Evolutionary conservation across 306 rosid genomes (phyloP), one percentile per base, ranked within the genome.

Genomic region (Astragalus glycyphyllos): DNA sequence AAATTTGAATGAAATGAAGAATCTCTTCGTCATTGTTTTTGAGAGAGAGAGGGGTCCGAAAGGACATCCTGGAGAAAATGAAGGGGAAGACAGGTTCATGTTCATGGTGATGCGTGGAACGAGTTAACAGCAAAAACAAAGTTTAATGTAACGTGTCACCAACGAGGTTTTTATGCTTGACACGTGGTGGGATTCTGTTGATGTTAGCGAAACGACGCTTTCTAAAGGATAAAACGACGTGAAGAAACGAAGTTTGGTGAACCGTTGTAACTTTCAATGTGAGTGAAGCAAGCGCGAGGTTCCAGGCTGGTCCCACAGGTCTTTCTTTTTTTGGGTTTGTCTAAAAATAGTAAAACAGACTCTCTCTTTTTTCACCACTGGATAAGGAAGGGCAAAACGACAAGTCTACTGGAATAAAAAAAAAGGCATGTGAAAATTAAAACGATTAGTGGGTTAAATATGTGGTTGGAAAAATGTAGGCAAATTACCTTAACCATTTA

Each of bases 91-190:
- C 46, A 45, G 69, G 31, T 16, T 16, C 20, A 17, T 20, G 73
- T 54, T 70, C 41, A 49, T 14, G 73, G 73, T 54, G 23, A 26
- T 12, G 77, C 60, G 23, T n/a, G 6, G 41, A 34, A 15, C 72
- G 7, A 32, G 37, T n/a, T 4, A 79, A 74, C 83, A 73, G 75
- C 67, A 20, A 81, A 82, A 88, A 69, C 83, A 81, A 82, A 78
- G 80, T 72, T 49, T 41, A 62, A 45, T 67, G 13, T 63, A 40
- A 73, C 69, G 79, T 69, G 67, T 69, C n/a, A 49, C 10, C 31
- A 23, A 80, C 67, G 67, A 54, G 74, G 38, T 49, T 58, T 58
- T 0, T 11, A 6, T 17, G 8, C 0, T 2, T 0, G 31, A 72
- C 87, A 82, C 83, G 76, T 65, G 85, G 75, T 4, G 14, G 1